Base-by-base conservation (phyloP, 192 early-diverging fungal genomes). In the Gryganskiella cystojenkinii region DNA sequence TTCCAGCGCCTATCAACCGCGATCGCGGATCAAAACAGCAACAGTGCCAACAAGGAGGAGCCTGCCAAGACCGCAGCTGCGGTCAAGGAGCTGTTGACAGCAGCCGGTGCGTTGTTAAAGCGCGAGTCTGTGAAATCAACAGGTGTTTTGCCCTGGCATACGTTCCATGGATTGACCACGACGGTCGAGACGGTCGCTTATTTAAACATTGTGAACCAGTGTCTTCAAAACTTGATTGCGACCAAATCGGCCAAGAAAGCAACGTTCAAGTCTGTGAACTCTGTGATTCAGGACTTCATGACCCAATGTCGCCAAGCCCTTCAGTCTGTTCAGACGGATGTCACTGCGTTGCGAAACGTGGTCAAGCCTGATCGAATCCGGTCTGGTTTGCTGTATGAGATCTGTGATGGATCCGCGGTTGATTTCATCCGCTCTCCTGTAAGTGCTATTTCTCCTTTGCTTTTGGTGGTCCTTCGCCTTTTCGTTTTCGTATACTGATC, bases 191-290 rank as follows among this genome's bases (percentile, higher is more conserved):
- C 61, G 0, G 67, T 64, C 14, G 60, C 74, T 2, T 78, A 78
- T 34, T 42, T 78, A 27, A 78, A 78, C 44, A 55, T 78, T 10
- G 24, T 35, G 24, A 78, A 78, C 56, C 74, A 78, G 49, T 69
- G 66, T 42, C 24, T 78, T 46, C 34, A 46, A 15, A 68, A 78
- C 60, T 30, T 78, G 61, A 64, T 78, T 31, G 27, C 74, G 7
- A 78, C 65, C 37, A 78, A 78, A 56, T 59, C 74, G 4, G 49
- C 50, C 55, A 78, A 78, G 61, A 78, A 78, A 55, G 53, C 61
- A 35, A 56, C 49, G 3, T 78, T 78, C 74, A 78, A 78, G 50
- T 54, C 61, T 34, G 55, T 50, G 15, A 69, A 37, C 31, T 25
- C 30, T 22, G 61, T 58, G 0, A 47, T 78, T 10, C 74, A 78